A percentile compares a stretch with the other conserved stretches of the same genome.
Conservation (phyloP, 345 rosid genomes). For the Sonneratia caseolaris region DNA sequence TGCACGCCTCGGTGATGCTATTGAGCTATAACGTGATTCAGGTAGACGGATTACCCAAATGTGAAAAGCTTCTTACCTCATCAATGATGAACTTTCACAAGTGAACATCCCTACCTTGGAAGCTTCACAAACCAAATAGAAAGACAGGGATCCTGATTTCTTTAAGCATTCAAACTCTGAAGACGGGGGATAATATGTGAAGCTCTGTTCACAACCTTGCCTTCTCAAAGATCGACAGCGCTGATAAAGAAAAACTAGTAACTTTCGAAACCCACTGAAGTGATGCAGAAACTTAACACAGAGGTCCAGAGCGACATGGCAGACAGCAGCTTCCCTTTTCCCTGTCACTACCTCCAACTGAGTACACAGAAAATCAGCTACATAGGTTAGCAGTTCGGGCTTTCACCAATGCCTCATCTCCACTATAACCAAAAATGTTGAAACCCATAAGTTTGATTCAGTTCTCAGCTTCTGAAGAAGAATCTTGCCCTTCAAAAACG, state of each 20-base stretch:
- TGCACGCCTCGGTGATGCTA: too few relatives aligned
- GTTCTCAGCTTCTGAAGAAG: background rate
- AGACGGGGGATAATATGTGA: background rate
- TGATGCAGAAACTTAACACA: background rate
- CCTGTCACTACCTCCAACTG: background rate
- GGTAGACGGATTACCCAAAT: too few relatives aligned
- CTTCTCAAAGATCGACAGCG: background rate
- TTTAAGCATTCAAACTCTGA: background rate
- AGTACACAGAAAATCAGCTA: background rate
- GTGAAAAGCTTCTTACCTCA: too few relatives aligned
- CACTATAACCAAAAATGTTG: too few relatives aligned
- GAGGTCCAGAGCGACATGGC: background rate
- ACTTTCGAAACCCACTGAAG: background rate
- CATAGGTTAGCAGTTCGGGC: background rate
- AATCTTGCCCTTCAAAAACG: background rate
- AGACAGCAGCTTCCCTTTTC: background rate
- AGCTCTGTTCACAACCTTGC: background rate
- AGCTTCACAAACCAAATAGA: background rate
- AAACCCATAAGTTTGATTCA: background rate
- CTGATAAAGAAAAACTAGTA: background rate
- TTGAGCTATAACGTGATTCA: too few relatives aligned
- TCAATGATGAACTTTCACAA: too few relatives aligned
- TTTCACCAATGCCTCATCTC: background rate
- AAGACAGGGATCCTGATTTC: background rate
- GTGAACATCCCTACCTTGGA: background rate